Evolutionary conservation across 2,329 filamentous ascomycete genomes (phyloP), one percentile per base, ranked within the genome.

Genomic region (Colletotrichum cordylinicola): DNA sequence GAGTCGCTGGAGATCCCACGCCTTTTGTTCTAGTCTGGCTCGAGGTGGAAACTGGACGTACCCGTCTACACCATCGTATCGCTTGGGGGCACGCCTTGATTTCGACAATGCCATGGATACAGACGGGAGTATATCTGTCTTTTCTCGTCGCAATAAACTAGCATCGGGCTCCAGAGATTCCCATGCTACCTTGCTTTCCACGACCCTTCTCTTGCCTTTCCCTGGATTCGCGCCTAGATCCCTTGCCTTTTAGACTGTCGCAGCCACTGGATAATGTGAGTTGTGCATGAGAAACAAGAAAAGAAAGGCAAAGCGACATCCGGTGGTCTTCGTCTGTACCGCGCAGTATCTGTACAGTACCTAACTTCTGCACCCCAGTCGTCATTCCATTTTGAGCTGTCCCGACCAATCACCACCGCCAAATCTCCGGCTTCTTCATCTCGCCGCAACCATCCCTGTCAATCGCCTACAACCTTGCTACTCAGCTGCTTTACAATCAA

Each of bases 241-340:
- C 67, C 37, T 70, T 62, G 56, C 67, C 55, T 61, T 27, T 13
- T 56, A 70, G 29, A 61, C 18, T 27, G 35, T 70, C 56, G 55
- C 56, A 35, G 67, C 33, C 37, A 52, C 56, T 60, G 31, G 67
- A 70, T 48, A 48, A 52, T 48, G 13, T 27, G 68, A 70, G 21
- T 64, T 65, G 68, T 65, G 68, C 68, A 70, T 70, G 21, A 70
- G 68, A 70, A 70, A 55, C 58, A 37, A 64, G 58, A 55, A 70
- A 65, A 70, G 58, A 24, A 70, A 70, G 64, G 58, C 31, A 65
- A 60, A 64, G 61, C 61, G n/a, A n/a, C 24, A 31, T 35, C 61
- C 55, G 55, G 27, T 48, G 43, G 43, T 48, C 43, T 48, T 48
- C 43, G 43, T 48, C 43, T 48, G 43, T 48, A 48, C 43, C n/a